These are phyloP conservation scores for Hippophae tibetana DNA, from an alignment of 306 rosid genomes.

Conservation along the genomic window DNA sequence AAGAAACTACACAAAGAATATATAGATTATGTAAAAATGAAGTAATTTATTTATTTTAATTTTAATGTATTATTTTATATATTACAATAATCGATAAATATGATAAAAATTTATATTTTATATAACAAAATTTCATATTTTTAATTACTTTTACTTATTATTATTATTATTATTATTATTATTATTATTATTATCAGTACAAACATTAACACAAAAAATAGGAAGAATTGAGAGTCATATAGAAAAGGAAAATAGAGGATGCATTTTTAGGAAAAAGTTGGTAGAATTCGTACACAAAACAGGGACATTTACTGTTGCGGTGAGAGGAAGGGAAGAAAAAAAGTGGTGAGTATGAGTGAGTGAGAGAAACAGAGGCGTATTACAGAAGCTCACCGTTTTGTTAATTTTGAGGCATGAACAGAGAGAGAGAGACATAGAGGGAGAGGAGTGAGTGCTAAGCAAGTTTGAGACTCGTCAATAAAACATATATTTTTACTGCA, in stretches of 20 bases:
- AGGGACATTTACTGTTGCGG: slow-evolving; percentile 7
- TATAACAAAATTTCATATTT: not conserved
- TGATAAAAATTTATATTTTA: no score
- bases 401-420: slow-evolving; percentile 85
- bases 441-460: slow-evolving; percentile 36
- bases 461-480: slow-evolving; percentile 39
- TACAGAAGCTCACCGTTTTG: slow-evolving; percentile 81
- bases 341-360: slow-evolving; percentile 12
- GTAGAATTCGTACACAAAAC: slow-evolving; percentile 21
- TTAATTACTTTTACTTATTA: no score
- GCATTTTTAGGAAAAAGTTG: slow-evolving; percentile 5
- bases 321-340: slow-evolving; percentile 5
- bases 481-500: slow-evolving; percentile 26
- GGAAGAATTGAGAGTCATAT: no score
- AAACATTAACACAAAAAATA: not conserved
- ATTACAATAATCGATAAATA: no score
- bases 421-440: slow-evolving; percentile 15
- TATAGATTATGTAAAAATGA: no score
- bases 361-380: slow-evolving; percentile 32
- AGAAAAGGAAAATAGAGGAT: not conserved
- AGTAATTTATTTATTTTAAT: no score
- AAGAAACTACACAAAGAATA: no score
- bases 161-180: no score
- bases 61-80: no score
- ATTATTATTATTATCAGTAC: not conserved